Evolutionary conservation across 441 rosid species (phyloP).

Genomic region (Macaranga tanarius): DNA sequence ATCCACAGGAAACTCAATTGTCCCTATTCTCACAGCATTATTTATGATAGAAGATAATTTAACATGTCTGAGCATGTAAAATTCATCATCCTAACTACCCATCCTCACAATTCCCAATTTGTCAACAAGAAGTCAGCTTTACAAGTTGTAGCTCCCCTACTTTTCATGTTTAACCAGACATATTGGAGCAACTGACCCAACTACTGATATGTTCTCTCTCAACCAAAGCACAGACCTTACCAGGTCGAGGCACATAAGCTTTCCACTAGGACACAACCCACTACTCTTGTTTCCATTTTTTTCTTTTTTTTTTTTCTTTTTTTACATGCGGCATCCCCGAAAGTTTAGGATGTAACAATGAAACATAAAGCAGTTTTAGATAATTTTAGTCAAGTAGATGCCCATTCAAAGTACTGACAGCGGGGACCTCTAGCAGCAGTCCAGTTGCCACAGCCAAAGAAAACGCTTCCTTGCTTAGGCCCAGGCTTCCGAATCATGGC

Average conservation of each 20-base stretch:
- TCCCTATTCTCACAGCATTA: conserved; percentile 35
- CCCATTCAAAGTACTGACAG: conserved; percentile 70
- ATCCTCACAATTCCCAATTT: conserved; percentile 26
- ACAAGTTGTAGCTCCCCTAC: conserved; percentile 33
- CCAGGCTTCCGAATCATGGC: conserved; percentile 65
- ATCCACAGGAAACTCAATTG: conserved; percentile 26
- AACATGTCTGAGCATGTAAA: conserved; percentile 34
- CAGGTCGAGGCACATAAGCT: conserved; percentile 21
- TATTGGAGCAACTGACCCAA: conserved; percentile 21
- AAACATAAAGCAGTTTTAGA: conserved; percentile 24
- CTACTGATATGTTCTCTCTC: not conserved
- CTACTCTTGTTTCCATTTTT: not conserved
- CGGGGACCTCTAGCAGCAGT: conserved; percentile 54
- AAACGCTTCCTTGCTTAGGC: conserved; percentile 57
- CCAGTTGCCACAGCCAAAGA: conserved; percentile 84
- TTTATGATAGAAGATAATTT: conserved; percentile 30
- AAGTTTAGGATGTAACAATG: conserved; percentile 17
- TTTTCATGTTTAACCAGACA: conserved; percentile 7
- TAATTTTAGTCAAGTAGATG: conserved; percentile 35
- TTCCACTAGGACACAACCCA: conserved; percentile 31
- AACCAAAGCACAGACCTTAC: conserved; percentile 17
- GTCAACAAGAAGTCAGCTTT: conserved; percentile 44
- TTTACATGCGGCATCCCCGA: conserved; percentile 27
- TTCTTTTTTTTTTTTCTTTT: conserved; percentile 10
- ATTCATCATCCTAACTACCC: conserved; percentile 38